Conservation (phyloP, 1,139 yeast species). For the Hyphopichia wangnamkhiaoensis region DNA sequence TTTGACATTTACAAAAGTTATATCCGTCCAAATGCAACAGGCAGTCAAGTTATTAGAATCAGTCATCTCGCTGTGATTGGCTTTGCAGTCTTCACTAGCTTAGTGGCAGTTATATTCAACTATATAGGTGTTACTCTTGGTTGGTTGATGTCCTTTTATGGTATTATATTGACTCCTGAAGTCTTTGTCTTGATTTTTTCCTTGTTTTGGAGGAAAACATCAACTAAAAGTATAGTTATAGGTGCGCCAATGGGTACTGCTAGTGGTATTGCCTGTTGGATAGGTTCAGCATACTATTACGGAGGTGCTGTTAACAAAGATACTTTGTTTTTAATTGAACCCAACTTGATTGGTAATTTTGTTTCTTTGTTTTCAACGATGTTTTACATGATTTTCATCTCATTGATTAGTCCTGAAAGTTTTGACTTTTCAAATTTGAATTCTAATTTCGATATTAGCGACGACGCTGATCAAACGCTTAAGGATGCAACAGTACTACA, state of each 20-base stretch:
- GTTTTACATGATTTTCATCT: slow-evolving; percentile 22
- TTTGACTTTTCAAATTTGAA: slow-evolving; percentile 22
- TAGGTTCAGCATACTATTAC: slow-evolving; percentile 26
- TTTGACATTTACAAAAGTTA: slow-evolving; percentile 33
- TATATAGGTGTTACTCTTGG: slow-evolving; percentile 27
- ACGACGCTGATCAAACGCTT: slow-evolving; percentile 35
- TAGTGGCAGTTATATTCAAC: slow-evolving; percentile 28
- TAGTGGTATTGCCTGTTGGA: slow-evolving; percentile 50
- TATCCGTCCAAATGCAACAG: slow-evolving; percentile 31
- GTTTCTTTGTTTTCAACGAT: slow-evolving; percentile 26
- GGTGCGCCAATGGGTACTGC: slow-evolving; percentile 51
- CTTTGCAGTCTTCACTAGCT: slow-evolving; percentile 27
- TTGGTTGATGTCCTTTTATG: slow-evolving; percentile 34
- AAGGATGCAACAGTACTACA: slow-evolving; percentile 20
- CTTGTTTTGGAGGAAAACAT: slow-evolving; percentile 51
- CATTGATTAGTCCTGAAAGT: slow-evolving; percentile 29
- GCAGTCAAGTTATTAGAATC: slow-evolving; percentile 25
- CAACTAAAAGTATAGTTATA: slow-evolving; percentile 37
- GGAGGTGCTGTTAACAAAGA: slow-evolving; percentile 21
- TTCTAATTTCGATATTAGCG: slow-evolving; percentile 25
- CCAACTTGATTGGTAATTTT: slow-evolving; percentile 38
- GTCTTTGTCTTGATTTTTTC: slow-evolving; percentile 35
- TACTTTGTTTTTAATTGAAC: slow-evolving; percentile 26
- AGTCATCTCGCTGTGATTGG: slow-evolving; percentile 23
- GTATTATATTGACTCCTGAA: slow-evolving; percentile 36